phyloP scores from a whole-genome alignment of 768 basidiomycete species.

The Pulveroboletus sp. region DNA sequence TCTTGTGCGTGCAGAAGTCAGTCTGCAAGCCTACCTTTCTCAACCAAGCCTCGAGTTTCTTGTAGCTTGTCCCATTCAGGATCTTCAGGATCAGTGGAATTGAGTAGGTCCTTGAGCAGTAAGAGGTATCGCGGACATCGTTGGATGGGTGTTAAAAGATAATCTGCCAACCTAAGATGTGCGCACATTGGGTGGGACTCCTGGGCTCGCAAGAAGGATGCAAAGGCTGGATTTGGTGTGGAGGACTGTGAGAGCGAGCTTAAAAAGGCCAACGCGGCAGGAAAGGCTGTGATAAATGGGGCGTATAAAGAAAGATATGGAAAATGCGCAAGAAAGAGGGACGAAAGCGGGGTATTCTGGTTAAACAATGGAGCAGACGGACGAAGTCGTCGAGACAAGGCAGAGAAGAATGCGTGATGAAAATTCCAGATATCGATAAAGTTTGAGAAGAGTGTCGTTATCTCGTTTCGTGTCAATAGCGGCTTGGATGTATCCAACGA shows the following conservation, averaged over 20 bases:
- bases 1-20: neutral
- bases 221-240: slow-evolving; percentile 44
- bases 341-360: slow-evolving; percentile 44
- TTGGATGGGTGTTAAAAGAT: slow-evolving; percentile 84
- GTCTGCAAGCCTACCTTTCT: slow-evolving; percentile 54
- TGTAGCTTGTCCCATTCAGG: slow-evolving; percentile 62
- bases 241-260: slow-evolving; percentile 46
- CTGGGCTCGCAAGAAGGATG: slow-evolving; percentile 55
- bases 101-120: slow-evolving; percentile 74
- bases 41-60: slow-evolving; percentile 59
- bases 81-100: slow-evolving; percentile 58
- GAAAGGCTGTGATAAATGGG: slow-evolving; percentile 78
- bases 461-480: slow-evolving; percentile 60
- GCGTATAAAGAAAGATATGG: slow-evolving; percentile 86
- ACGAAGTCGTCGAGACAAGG: slow-evolving; percentile 44
- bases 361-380: slow-evolving; percentile 13
- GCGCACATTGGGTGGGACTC: slow-evolving; percentile 69
- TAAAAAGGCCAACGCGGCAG: slow-evolving; percentile 57
- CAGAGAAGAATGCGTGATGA: slow-evolving; percentile 67
- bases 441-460: slow-evolving; percentile 78
- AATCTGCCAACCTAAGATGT: slow-evolving; percentile 74
- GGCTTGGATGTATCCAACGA: slow-evolving; percentile 67
- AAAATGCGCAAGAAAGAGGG: slow-evolving; percentile 72
- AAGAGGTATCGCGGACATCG: slow-evolving; percentile 84
- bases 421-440: slow-evolving; percentile 91